A percentile compares a stretch with the other conserved stretches of the same genome.
These are phyloP conservation scores for Ceratobasidium sp. DNA, from an alignment of 1,284 basidiomycete genomes.

Conservation along the genomic window DNA sequence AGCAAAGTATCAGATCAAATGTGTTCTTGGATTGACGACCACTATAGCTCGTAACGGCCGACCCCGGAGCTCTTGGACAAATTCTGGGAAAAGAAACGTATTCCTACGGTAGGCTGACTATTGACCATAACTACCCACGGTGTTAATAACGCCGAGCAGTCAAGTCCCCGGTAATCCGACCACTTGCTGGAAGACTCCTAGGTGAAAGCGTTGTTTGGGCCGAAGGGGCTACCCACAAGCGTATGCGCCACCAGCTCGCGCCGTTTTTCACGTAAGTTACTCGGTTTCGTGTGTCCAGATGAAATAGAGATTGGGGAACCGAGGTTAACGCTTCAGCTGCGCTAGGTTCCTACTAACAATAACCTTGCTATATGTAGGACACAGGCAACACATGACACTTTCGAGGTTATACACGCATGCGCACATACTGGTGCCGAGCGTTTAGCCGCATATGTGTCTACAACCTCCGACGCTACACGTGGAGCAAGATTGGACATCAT, in stretches of 20 bases:
- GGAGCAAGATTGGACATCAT: constrained; percentile 45
- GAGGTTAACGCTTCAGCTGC: too few species aligned
- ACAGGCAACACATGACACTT: constrained; percentile 42
- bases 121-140: background rate
- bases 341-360: too few species aligned
- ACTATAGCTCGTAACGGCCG: constrained; percentile 51
- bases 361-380: constrained; percentile 10
- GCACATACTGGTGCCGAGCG: constrained; percentile 38
- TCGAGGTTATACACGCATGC: constrained; percentile 32
- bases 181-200: constrained; percentile 39
- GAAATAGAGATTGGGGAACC: too few species aligned
- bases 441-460: constrained; percentile 35
- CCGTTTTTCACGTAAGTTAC: constrained; percentile 50
- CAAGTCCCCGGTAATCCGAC: background rate
- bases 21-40: background rate
- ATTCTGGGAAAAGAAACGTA: constrained; percentile 49
- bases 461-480: constrained; percentile 1
- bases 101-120: too few species aligned
- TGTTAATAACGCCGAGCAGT: constrained; percentile 6
- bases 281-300: background rate
- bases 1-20: background rate
- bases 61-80: constrained; percentile 50
- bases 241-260: constrained; percentile 52
- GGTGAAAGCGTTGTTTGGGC: constrained; percentile 54
- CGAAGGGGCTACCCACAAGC: constrained; percentile 55